Base-by-base conservation (phyloP, 306 rosid genomes). In the Pterocarpus santalinus region DNA sequence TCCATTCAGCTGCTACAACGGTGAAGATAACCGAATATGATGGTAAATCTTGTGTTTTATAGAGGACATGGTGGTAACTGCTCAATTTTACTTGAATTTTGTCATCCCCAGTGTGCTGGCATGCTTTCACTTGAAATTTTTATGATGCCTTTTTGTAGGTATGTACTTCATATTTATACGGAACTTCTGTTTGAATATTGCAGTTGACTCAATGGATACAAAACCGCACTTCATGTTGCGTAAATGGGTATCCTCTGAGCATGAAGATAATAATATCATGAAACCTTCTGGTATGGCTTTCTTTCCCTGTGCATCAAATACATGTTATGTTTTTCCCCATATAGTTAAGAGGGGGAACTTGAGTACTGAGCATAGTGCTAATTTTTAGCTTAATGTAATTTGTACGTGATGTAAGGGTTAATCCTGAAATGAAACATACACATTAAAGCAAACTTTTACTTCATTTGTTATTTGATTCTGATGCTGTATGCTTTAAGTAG, bases 211-310 rank as follows among this genome's bases (percentile, higher is more conserved):
- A 61, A 53, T 44, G 52, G 84, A 69, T 70, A 17, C 9, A 3
- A 86, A 86, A 43, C 91, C 87, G 11, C 53, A 68, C 76, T 87
- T 91, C 81, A 72, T 14, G 32, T 85, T 95, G 88, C 73, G 71
- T 81, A 93, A 95, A 90, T 91, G 96, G 97, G 82, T 73, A 73
- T 89, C 94, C 69, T 75, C 91, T 15, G 89, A 76, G 2, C 58
- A 71, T 84, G 87, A 63, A 80, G 88, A 86, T 44, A 79, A 88
- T 11, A 32, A 22, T n/a, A 52, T 60, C 39, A 10, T 41, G 47
- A 80, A 85, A 17, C 60, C 69, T 75, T 78, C 90, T 49, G 88
- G 89, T 86, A 82, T 68, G 57, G 67, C 44, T 43, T 75, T 80
- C 30, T 70, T 65, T 57, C 65, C 49, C 30, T 36, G 0, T 77